Conservation (phyloP, 129 eudicot species). For the Helianthus annuus region HanXRQr2.0-SUNRISE NC_035446.2:131731851-131732350, state of each 20-base stretch:
- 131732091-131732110: conserved; percentile 77
- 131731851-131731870: conserved; percentile 47
- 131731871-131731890: background rate
- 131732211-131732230: conserved; percentile 86
- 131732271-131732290: conserved; percentile 79
- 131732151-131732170: conserved; percentile 48
- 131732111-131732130: background rate
- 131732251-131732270: conserved; percentile 92
- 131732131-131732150: conserved; percentile 6
- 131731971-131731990: conserved; percentile 78
- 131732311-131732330: conserved; percentile 87
- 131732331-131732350: conserved; percentile 93
- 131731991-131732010: conserved; percentile 80
- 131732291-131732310: conserved; percentile 87
- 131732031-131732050: conserved; percentile 81
- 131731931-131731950: conserved; percentile 96
- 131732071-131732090: conserved; percentile 79
- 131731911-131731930: background rate
- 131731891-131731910: background rate
- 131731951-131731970: conserved; percentile 74
- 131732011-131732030: conserved; percentile 85
- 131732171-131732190: conserved; percentile 91
- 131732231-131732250: conserved; percentile 74
- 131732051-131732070: conserved; percentile 65
- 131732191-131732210: conserved; percentile 95